A percentile compares a stretch with the other conserved stretches of the same genome.
These are phyloP conservation scores for Sideroxylon spinosum DNA, from an alignment of 179 eudicot species.

Conservation along the genomic window DNA sequence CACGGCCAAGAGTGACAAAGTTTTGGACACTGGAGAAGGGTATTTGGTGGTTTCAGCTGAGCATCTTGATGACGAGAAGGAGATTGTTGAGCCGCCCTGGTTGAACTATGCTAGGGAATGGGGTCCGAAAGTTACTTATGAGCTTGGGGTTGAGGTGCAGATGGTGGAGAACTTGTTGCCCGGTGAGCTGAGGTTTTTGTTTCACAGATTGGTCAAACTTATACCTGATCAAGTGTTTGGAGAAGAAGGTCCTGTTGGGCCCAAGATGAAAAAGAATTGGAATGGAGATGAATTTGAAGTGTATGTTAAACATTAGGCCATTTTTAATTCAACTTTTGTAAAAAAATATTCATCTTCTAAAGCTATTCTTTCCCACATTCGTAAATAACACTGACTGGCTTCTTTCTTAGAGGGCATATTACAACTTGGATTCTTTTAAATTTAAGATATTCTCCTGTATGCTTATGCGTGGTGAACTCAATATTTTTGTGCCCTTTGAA, in stretches of 20 bases:
- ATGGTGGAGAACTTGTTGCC: conserved; percentile 33
- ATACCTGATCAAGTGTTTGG: conserved; percentile 55
- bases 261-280: conserved; percentile 58
- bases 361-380: too few species aligned
- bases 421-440: too few species aligned
- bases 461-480: too few species aligned
- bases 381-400: too few species aligned
- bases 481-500: too few species aligned
- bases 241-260: conserved; percentile 67
- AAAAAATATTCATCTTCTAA: too few species aligned
- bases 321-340: not conserved
- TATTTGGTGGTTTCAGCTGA: conserved; percentile 47
- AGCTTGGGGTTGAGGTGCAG: conserved; percentile 30
- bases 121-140: conserved; percentile 50
- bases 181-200: conserved; percentile 23
- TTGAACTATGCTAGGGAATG: conserved; percentile 47
- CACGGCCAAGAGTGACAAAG: conserved; percentile 31
- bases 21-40: conserved; percentile 36
- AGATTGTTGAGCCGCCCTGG: conserved; percentile 50
- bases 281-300: conserved; percentile 46
- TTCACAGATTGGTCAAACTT: conserved; percentile 30
- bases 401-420: too few species aligned
- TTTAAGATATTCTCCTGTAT: too few species aligned
- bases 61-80: conserved; percentile 19
- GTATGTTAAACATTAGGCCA: not conserved